phyloP scores from a whole-genome alignment of 2,329 filamentous ascomycete species.

The Colletotrichum viniferum region DNA sequence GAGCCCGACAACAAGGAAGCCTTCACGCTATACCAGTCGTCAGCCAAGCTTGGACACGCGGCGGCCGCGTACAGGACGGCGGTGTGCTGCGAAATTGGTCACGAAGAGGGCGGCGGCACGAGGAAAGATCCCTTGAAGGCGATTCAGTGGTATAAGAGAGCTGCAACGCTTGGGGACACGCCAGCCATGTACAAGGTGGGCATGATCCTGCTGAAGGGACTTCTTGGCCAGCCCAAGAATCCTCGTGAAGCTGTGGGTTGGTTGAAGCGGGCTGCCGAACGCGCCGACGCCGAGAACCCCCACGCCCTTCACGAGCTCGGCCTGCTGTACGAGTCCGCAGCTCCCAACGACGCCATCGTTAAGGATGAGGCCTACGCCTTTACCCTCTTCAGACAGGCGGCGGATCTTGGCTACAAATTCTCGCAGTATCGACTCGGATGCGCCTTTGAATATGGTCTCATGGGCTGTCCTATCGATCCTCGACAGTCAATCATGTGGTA shows the following conservation, averaged over 20 bases:
- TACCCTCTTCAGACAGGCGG: constrained; percentile 83
- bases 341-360: constrained; percentile 73
- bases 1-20: constrained; percentile 90
- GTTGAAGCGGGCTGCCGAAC: constrained; percentile 91
- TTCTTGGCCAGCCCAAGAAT: constrained; percentile 86
- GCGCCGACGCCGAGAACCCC: constrained; percentile 87
- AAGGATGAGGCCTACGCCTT: constrained; percentile 82
- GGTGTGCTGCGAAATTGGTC: constrained; percentile 95
- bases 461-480: constrained; percentile 84
- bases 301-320: constrained; percentile 92
- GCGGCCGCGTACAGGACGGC: constrained; percentile 92
- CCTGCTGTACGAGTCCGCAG: constrained; percentile 67
- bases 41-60: constrained; percentile 86
- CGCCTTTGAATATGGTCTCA: constrained; percentile 85
- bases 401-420: constrained; percentile 91
- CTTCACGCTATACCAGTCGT: constrained; percentile 90
- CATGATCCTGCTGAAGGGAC: constrained; percentile 91
- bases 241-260: constrained; percentile 86
- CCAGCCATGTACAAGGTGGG: constrained; percentile 99
- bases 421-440: constrained; percentile 89
- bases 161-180: constrained; percentile 86
- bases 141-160: constrained; percentile 97
- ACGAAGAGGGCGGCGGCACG: constrained; percentile 92
- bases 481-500: constrained; percentile 93
- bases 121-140: constrained; percentile 90